A percentile compares a stretch with the other conserved stretches of the same genome.
These are phyloP conservation scores for Chalciporus piperatus DNA, from an alignment of 768 basidiomycete species.

Conservation along the genomic window DNA sequence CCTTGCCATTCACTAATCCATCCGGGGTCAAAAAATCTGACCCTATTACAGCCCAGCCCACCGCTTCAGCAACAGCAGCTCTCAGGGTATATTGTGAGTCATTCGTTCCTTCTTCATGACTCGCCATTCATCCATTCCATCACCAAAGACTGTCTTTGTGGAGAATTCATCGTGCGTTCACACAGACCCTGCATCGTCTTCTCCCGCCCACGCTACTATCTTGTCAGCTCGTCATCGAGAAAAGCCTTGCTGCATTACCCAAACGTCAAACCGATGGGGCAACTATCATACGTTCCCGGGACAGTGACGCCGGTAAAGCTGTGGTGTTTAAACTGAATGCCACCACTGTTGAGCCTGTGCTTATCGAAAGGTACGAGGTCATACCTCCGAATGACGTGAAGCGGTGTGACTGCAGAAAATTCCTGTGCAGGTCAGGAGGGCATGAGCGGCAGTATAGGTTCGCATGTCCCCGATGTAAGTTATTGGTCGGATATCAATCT, in stretches of 20 bases:
- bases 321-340: conserved; percentile 89
- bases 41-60: conserved; percentile 59
- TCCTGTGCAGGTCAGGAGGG: conserved; percentile 50
- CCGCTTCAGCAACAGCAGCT: conserved; percentile 72
- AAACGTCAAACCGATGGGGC: conserved; percentile 76
- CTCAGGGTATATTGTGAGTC: conserved; percentile 79
- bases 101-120: conserved; percentile 6
- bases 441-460: conserved; percentile 77
- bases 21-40: neutral
- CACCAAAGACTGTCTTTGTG: conserved; percentile 75
- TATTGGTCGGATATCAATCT: conserved; percentile 67
- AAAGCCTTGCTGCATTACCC: conserved; percentile 64
- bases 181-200: neutral
- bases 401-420: conserved; percentile 14
- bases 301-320: conserved; percentile 53
- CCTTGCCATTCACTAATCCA: neutral
- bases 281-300: conserved; percentile 74
- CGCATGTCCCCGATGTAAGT: conserved; percentile 47
- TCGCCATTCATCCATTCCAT: conserved; percentile 5
- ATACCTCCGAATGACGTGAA: conserved; percentile 9
- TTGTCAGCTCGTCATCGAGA: conserved; percentile 77
- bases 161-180: conserved; percentile 77
- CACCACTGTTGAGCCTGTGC: conserved; percentile 59
- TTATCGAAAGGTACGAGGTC: conserved; percentile 69
- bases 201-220: conserved; percentile 1